phyloP scores from a whole-genome alignment of 2,329 filamentous ascomycete species.

The Mycosphaerella arachidis region DNA sequence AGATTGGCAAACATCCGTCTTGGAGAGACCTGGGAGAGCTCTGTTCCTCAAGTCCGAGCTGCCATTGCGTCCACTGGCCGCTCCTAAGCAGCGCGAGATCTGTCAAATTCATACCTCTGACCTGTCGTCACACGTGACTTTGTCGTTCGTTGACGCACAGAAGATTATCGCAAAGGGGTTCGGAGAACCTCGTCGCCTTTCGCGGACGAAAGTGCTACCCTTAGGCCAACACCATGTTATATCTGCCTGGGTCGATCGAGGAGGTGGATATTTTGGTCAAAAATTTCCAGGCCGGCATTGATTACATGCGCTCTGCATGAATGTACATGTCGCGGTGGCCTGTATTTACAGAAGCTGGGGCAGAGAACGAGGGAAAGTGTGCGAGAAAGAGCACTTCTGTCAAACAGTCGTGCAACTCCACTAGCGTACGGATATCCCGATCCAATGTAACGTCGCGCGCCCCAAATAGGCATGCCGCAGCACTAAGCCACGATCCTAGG shows the following conservation, averaged over 20 bases:
- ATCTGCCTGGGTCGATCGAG: conserved; percentile 8
- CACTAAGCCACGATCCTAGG: not conserved
- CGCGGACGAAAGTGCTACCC: conserved; percentile 9
- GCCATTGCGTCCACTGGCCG: not conserved
- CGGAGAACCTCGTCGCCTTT: conserved; percentile 15
- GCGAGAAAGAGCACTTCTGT: too few species aligned
- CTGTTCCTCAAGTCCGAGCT: conserved; percentile 5
- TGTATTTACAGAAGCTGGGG: not conserved
- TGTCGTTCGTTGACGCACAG: conserved; percentile 11
- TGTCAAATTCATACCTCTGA: conserved; percentile 12
- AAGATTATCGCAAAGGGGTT: conserved; percentile 13
- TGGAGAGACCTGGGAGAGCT: conserved; percentile 12
- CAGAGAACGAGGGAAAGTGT: too few species aligned
- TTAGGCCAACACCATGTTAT: conserved; percentile 16
- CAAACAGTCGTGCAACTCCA: not conserved
- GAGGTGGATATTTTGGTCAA: conserved; percentile 6
- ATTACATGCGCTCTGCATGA: conserved; percentile 8
- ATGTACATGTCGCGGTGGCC: not conserved
- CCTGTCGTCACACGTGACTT: conserved; percentile 12
- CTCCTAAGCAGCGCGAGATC: conserved; percentile 8
- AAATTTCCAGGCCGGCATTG: conserved; percentile 12
- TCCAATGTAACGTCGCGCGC: not conserved
- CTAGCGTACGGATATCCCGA: not conserved
- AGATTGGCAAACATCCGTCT: conserved; percentile 8
- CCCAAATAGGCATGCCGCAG: not conserved